Base-by-base conservation (phyloP, 768 basidiomycete species). In the Tylopilus felleus region DNA sequence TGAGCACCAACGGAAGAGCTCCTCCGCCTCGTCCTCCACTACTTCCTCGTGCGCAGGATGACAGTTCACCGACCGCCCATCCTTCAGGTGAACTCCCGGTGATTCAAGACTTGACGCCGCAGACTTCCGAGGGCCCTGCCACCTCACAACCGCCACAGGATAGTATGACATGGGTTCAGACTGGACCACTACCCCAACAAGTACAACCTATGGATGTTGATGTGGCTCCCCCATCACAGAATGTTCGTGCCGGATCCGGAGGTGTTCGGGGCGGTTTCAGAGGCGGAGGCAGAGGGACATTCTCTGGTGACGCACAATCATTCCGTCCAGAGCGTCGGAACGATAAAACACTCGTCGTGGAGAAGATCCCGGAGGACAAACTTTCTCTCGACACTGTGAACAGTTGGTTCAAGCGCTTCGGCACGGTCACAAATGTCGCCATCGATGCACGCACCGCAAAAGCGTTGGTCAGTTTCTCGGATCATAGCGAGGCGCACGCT, bases 371-470 rank as follows among this genome's bases (percentile, higher is more conserved):
- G 0, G 81, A 85, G 47, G 86, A 91, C 57, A 85, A 88, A 59
- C 79, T 96, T 38, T 81, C 81, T 14, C 80, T 93, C 14, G 86
- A 85, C 47, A 75, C 82, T 6, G 86, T 98, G 50, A 90, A 88
- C 62, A 81, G 77, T 19, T 94, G 93, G 86, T 98, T 98, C 76
- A 87, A 88, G 69, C 83, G 85, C 58, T 98, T 96, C 60, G 95
- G 95, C 9, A 87, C 83, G 3, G 91, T 98, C 56, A 93, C 93
- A 13, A 93, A 94, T 59, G 90, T 97, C 47, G 92, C 91, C 7
- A 83, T 97, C 47, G 93, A 98, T 67, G 73, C 74, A n/a, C 66
- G 72, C 19, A 81, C 76, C 42, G 79, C 82, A 42, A 92, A 94
- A 67, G 93, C 93, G 0, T 73, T 98, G 46, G 88, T 98, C 58